Base-by-base conservation (phyloP, 2,329 filamentous ascomycete species). In the Penicillium sp. region DNA sequence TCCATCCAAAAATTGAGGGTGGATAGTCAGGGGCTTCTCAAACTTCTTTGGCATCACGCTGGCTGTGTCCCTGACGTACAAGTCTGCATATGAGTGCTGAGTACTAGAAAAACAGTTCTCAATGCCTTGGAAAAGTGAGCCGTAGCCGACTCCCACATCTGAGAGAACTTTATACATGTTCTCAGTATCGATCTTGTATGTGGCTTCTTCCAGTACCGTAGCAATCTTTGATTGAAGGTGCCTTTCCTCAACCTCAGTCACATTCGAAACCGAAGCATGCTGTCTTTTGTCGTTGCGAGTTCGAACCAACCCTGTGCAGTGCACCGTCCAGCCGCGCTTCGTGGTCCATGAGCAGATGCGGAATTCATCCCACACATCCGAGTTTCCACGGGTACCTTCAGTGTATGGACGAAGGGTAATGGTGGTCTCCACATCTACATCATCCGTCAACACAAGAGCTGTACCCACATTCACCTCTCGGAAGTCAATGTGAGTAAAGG, bases 91-190 rank as follows among this genome's bases (percentile, higher is more conserved):
- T 2, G 35, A 51, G 23, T 50, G 52, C 4, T 32, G 34, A 14
- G 53, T 48, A 8, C 61, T 65, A 3, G 70, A 67, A 14, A 60
- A 62, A 48, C 69, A 73, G 37, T 70, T 66, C 29, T 61, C 59
- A 7, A 79, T 47, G 3, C 72, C 69, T 50, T 74, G 72, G 59
- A 79, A 78, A 0, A 64, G 65, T 1, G 67, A 56, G 0, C 74
- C 75, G 44, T 77, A 77, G 1, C 61, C 57, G 0, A 73, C 71
- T 0, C 74, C 74, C 12, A 70, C 55, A 4, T 68, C 61, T 1
- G 62, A 51, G 6, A 78, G 63, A 10, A 56, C 50, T 2, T 71
- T 60, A 38, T 78, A 78, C 47, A 78, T 61, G 20, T 59, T 51
- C 4, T 52, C 39, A 20, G 57, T 44, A 8, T 61, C 49, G 11